Conservation (phyloP, 2,329 filamentous ascomycete genomes). For the Penicillium sp. region DNA sequence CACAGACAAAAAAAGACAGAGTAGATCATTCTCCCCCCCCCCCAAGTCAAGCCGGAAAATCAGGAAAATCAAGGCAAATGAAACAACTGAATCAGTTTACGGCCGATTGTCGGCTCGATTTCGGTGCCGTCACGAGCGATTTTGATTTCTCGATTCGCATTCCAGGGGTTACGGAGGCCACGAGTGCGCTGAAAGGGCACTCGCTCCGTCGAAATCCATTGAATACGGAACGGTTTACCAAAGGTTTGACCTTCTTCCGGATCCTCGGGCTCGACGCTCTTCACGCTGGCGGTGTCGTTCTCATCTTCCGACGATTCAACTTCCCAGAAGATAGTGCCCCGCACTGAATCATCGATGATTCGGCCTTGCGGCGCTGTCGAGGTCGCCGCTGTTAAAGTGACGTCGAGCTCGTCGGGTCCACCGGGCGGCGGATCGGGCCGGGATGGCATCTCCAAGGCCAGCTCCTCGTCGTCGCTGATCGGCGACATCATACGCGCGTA, state of each 20-base stretch:
- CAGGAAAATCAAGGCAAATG: conserved; percentile 47
- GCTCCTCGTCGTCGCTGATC: conserved; percentile 73
- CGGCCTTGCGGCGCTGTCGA: conserved; percentile 75
- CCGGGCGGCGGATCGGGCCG: conserved; percentile 56
- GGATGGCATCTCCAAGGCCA: conserved; percentile 67
- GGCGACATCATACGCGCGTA: conserved; percentile 86
- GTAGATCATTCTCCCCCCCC: neutral
- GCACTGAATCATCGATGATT: conserved; percentile 87
- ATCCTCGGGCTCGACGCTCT: conserved; percentile 50
- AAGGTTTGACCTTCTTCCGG: conserved; percentile 62
- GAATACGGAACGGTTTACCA: conserved; percentile 86
- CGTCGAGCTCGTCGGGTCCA: conserved; percentile 69
- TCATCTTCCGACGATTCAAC: conserved; percentile 59
- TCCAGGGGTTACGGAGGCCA: conserved; percentile 89
- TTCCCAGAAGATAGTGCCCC: conserved; percentile 98
- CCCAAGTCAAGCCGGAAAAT: neutral
- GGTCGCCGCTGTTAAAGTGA: conserved; percentile 75
- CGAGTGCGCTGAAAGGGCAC: conserved; percentile 87
- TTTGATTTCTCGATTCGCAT: conserved; percentile 91
- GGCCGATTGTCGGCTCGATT: conserved; percentile 77
- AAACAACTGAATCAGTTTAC: conserved; percentile 75
- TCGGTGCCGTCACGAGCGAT: conserved; percentile 94
- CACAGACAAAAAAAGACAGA: neutral
- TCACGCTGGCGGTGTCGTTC: conserved; percentile 37
- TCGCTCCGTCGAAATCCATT: conserved; percentile 81